Evolutionary conservation across 1,284 basidiomycete species (phyloP).

Genomic region (Marasmius oreades): DNA sequence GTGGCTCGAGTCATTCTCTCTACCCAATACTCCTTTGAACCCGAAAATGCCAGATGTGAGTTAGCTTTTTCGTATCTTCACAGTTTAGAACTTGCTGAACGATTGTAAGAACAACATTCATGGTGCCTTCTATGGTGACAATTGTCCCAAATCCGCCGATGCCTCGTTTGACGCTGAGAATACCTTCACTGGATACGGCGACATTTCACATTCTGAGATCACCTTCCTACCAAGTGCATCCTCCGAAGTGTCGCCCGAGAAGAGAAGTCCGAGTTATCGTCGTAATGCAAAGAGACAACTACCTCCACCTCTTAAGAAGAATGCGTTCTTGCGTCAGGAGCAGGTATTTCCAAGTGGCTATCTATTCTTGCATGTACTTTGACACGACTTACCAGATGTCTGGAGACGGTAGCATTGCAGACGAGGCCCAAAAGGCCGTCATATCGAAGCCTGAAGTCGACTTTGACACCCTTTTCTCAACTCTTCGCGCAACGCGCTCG

Average conservation of each 20-base stretch:
- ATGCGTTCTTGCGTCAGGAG: background rate
- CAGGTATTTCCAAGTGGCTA: background rate
- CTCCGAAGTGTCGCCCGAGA: background rate
- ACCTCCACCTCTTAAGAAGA: constrained; percentile 1
- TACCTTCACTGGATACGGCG: constrained; percentile 6
- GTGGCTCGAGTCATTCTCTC: no score
- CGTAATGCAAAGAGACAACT: constrained; percentile 8
- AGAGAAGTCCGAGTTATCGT: constrained; percentile 4
- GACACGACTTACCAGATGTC: background rate
- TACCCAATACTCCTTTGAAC: no score
- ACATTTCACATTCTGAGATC: constrained; percentile 12
- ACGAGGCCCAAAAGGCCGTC: background rate
- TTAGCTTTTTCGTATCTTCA: no score
- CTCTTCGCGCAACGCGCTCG: background rate
- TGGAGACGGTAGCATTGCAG: background rate
- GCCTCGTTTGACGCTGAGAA: background rate
- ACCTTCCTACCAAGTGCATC: constrained; percentile 6
- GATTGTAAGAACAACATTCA: background rate
- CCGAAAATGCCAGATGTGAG: no score
- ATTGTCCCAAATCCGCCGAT: background rate
- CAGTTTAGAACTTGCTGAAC: background rate
- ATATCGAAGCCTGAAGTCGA: constrained; percentile 1
- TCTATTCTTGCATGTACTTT: background rate
- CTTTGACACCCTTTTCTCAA: background rate
- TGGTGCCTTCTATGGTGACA: background rate